Base-by-base conservation (phyloP, 768 basidiomycete genomes). In the Russula vinacea region DNA sequence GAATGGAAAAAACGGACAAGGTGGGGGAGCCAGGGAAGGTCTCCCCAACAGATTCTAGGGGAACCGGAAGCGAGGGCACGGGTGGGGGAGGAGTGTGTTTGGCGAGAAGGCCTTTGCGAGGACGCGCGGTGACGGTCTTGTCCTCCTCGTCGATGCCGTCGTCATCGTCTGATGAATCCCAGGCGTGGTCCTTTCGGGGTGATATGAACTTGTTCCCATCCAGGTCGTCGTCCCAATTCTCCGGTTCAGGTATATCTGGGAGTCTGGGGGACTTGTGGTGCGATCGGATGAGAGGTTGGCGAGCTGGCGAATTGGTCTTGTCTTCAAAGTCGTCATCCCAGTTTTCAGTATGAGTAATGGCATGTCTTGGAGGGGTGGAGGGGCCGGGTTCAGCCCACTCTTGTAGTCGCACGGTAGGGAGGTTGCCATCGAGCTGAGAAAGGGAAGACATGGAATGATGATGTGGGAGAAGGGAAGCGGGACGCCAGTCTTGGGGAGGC, bases 251-350 rank as follows among this genome's bases (percentile, higher is more conserved):
- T 29, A 29, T 29, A 29, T 29, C 29, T 29, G 29, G 2, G 29
- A 64, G 74, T 69, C 51, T 73, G 29, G 2, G 29, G 2, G 29
- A 29, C 5, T 29, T 29, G 70, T 40, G 78, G 29, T 29, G 29
- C 29, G 5, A 5, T 29, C 29, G 29, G 5, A 5, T 2, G 29
- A 5, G 29, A 29, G 29, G 29, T 29, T 29, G 29, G 29, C 29
- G 29, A 29, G 29, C 29, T 13, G 80, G 81, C 0, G 81, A 79
- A 57, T 79, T 76, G n/a, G 74, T 67, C 59, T 74, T 74, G 70
- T 86, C 84, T 58, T 84, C 84, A 65, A 84, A 86, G 62, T 87
- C 85, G 53, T 85, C 86, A 69, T 86, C 86, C 85, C 85, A 87
- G 65, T 85, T 85, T 73, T 87, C 84, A 0, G 75, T 70, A 56